Conservation (phyloP, 257 asterid genomes). For the Cynanchum wilfordii region DNA sequence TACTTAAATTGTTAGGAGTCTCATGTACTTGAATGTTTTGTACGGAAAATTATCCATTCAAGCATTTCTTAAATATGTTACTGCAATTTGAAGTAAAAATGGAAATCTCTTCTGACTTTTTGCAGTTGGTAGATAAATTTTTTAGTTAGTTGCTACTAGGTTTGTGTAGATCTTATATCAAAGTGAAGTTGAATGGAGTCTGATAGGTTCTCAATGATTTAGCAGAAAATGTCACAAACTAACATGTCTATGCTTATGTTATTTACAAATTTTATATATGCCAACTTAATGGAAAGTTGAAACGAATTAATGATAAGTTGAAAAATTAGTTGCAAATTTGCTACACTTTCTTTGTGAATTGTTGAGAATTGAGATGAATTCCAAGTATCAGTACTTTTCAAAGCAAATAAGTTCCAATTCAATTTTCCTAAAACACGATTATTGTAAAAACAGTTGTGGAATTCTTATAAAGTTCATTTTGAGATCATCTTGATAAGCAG, state of each 20-base stretch:
- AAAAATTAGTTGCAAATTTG: neutral
- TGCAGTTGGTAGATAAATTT: neutral
- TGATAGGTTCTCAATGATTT: neutral
- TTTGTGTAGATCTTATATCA: neutral
- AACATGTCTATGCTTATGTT: neutral
- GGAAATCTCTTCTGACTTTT: neutral
- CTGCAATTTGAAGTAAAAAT: neutral
- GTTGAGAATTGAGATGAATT: neutral
- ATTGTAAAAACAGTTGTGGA: neutral
- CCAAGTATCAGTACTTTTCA: neutral
- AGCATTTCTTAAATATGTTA: neutral
- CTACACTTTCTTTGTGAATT: neutral
- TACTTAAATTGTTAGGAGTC: neutral
- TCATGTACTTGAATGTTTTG: neutral
- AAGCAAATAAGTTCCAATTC: neutral
- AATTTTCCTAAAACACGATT: neutral
- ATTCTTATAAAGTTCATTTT: neutral
- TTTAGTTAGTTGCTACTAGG: neutral
- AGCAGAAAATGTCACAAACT: neutral
- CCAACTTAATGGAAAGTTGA: neutral
- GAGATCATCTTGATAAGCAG: slow-evolving; percentile 6
- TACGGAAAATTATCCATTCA: neutral
- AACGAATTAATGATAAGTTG: neutral
- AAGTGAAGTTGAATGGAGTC: neutral
- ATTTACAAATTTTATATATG: neutral